Percentiles rank a stretch among this genome's conserved stretches.
These are phyloP conservation scores for Rubia yunnanensis DNA, from an alignment of 257 asterid genomes.

Conservation along the genomic window DNA sequence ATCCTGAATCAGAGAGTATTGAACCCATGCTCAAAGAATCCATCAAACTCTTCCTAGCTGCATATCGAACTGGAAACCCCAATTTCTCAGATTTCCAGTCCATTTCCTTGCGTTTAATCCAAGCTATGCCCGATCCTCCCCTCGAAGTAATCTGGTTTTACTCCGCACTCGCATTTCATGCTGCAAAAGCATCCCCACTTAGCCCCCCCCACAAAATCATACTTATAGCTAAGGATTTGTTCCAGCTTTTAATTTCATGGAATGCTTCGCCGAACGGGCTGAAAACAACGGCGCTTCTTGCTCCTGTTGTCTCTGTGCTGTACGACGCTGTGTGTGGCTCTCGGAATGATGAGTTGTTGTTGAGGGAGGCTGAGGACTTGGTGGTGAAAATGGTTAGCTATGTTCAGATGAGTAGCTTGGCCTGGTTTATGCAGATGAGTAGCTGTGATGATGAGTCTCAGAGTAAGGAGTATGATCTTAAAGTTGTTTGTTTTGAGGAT, in stretches of 20 bases:
- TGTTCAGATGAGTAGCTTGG: constrained; percentile 27
- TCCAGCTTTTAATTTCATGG: constrained; percentile 49
- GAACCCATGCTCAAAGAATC: constrained; percentile 64
- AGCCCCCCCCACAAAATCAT: constrained; percentile 24
- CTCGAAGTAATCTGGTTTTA: constrained; percentile 81
- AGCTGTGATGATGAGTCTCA: constrained; percentile 35
- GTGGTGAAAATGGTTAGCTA: constrained; percentile 41
- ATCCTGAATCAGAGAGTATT: constrained; percentile 21
- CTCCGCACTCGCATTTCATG: constrained; percentile 59
- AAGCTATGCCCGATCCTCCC: constrained; percentile 81
- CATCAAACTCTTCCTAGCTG: constrained; percentile 48
- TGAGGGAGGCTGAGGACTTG: constrained; percentile 41
- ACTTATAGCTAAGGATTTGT: constrained; percentile 46
- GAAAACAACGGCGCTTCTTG: constrained; percentile 59
- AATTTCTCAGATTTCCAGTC: constrained; percentile 63
- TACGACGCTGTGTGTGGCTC: constrained; percentile 33
- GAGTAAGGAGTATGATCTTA: constrained; percentile 22
- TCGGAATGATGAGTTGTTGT: constrained; percentile 19
- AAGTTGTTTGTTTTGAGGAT: constrained; percentile 49
- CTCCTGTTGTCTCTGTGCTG: constrained; percentile 59
- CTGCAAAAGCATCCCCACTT: constrained; percentile 35
- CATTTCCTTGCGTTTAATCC: constrained; percentile 69
- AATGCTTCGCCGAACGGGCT: constrained; percentile 40
- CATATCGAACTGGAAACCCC: constrained; percentile 44
- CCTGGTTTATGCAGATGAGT: constrained; percentile 30